Evolutionary conservation across 305 asterid species (phyloP).

Genomic region (Solanum hybrid): DNA sequence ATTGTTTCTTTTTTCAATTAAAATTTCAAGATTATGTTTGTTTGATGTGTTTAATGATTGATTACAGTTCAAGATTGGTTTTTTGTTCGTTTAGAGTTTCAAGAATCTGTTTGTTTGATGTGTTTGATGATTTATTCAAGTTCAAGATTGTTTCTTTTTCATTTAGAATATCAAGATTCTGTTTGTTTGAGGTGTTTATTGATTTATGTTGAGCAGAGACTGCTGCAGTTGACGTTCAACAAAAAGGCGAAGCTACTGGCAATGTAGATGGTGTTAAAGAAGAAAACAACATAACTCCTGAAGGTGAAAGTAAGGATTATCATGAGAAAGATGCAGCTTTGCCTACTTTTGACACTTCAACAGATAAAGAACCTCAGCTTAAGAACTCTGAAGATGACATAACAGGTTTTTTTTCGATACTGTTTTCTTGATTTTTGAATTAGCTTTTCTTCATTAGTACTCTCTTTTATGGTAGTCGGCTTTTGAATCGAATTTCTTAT

Average conservation of each 20-base stretch:
- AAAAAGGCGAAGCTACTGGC: slow-evolving; percentile 8
- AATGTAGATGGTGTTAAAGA: slow-evolving; percentile 8
- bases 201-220: slow-evolving; percentile 14
- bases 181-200: background rate
- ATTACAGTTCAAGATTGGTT: too few relatives aligned
- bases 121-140: background rate
- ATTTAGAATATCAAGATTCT: background rate
- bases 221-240: slow-evolving; percentile 7
- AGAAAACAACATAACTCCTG: slow-evolving; percentile 21
- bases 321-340: slow-evolving; percentile 15
- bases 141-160: background rate
- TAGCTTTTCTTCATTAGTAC: background rate
- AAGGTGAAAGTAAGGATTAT: slow-evolving; percentile 14
- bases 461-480: background rate
- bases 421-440: background rate
- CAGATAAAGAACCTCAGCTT: background rate
- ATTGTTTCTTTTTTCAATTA: background rate
- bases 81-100: background rate
- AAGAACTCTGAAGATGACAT: slow-evolving; percentile 3
- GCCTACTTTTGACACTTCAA: slow-evolving; percentile 9
- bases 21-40: background rate
- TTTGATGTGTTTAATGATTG: background rate
- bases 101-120: background rate
- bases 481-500: background rate
- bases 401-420: slow-evolving; percentile 21